Evolutionary conservation across 2,329 filamentous ascomycete genomes (phyloP), one percentile per base, ranked within the genome.

Genomic region (Leptographium flavum): DNA sequence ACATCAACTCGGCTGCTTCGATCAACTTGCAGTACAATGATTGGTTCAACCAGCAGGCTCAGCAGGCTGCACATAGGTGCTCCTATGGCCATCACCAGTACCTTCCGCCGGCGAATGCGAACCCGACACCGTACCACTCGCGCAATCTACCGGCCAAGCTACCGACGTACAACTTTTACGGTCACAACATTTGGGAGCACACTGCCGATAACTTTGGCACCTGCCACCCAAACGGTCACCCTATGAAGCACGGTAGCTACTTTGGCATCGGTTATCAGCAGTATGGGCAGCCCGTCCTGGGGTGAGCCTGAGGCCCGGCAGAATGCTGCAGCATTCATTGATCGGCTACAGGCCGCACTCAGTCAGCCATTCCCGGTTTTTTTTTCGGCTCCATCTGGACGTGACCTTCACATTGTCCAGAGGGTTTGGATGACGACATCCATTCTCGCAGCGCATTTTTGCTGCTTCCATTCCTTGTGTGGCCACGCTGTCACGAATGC

Each of bases 1-100:
- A 76, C 50, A 61, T 66, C 41, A 68, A 70, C 57, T 76, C 73
- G 36, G 70, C 73, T 4, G 65, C 72, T 0, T 70, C 72, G 1
- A 65, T 66, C 51, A 76, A 75, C 45, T 62, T 67, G 21, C 70
- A 66, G 31, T 77, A 77, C 58, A 70, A 73, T 23, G 74, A 78
- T 37, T 78, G 71, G 71, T 75, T 77, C 48, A 60, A 63, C 9
- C 64, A 68, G 47, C 62, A 63, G 33, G 57, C 62, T 21, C 60
- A 61, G 7, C 65, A 66, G 54, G 45, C 43, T 19, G 67, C 68
- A 49, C 50, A 57, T 63, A 8, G 62, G 61, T 3, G 52, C 63
- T 4, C 54, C 21, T 58, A 57, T 30, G 49, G 63, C 49, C 46
- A 50, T 5, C 47, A 45, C 17, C 47, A 42, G 21, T 51, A 48